phyloP scores from a whole-genome alignment of 2,329 filamentous ascomycete genomes.

The Lasiodiplodia theobromae region DNA sequence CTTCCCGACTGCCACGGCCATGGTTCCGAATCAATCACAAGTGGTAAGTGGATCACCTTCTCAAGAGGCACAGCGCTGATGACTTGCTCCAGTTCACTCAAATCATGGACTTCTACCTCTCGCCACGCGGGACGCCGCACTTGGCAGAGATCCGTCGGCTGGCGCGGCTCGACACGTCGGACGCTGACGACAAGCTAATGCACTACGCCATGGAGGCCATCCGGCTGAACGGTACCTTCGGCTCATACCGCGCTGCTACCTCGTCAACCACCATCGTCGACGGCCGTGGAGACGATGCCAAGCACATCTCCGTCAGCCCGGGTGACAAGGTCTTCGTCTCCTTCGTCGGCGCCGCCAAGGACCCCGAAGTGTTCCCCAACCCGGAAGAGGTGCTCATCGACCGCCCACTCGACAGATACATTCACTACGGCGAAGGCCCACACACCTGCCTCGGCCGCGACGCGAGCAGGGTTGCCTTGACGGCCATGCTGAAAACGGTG shows the following conservation, averaged over 20 bases:
- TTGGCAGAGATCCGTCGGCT: constrained; percentile 67
- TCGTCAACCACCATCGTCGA: constrained; percentile 60
- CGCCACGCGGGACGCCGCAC: constrained; percentile 51
- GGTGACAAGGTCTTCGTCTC: constrained; percentile 70
- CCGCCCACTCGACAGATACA: constrained; percentile 69
- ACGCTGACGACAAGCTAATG: constrained; percentile 69
- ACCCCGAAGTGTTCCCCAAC: constrained; percentile 63
- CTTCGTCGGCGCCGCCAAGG: constrained; percentile 55
- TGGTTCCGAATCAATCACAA: constrained; percentile 75
- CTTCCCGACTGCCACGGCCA: constrained; percentile 69
- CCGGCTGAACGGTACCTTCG: constrained; percentile 70
- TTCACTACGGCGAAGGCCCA: constrained; percentile 69
- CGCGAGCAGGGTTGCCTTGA: constrained; percentile 67
- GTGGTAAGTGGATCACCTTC: constrained; percentile 53
- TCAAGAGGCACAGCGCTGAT: background rate
- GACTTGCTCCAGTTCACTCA: constrained; percentile 68
- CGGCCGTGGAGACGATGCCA: constrained; percentile 40
- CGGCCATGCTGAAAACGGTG: constrained; percentile 71
- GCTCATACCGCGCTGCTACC: constrained; percentile 65
- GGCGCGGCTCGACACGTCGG: constrained; percentile 61
- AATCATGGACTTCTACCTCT: constrained; percentile 75
- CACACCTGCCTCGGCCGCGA: constrained; percentile 69
- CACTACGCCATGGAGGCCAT: constrained; percentile 77
- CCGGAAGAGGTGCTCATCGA: constrained; percentile 68
- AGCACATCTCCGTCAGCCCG: constrained; percentile 57